Evolutionary conservation across 306 rosid species (phyloP).

Genomic region (Pachyrhizus erosus): DNA sequence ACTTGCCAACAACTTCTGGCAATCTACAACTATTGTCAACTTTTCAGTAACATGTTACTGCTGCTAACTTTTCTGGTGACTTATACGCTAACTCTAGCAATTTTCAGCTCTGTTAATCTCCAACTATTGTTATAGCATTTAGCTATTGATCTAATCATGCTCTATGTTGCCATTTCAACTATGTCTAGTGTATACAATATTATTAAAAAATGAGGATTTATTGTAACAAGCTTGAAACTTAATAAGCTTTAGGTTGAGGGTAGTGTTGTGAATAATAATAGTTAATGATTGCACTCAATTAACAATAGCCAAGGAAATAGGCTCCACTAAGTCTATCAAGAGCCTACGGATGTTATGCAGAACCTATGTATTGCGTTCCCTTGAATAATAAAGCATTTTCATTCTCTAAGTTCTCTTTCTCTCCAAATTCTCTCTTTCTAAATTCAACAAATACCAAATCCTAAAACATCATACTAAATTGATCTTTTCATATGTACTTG

Average conservation of each 20-base stretch:
- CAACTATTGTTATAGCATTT: too few species aligned
- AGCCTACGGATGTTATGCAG: neutral
- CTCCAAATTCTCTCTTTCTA: neutral
- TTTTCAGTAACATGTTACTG: neutral
- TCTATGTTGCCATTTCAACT: too few species aligned
- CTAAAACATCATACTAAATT: neutral
- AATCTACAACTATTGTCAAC: neutral
- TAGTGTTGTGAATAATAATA: too few species aligned
- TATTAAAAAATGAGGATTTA: too few species aligned
- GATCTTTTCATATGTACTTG: neutral
- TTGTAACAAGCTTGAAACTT: too few species aligned
- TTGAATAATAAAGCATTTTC: too few species aligned
- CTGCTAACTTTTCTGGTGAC: neutral
- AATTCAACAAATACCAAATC: neutral
- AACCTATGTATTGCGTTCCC: neutral
- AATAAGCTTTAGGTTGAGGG: neutral
- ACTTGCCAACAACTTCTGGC: neutral
- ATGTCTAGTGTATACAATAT: too few species aligned
- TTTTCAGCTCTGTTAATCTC: neutral
- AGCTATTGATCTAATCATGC: too few species aligned
- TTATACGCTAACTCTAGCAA: neutral
- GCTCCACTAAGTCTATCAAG: neutral
- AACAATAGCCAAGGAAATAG: neutral
- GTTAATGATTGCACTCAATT: neutral
- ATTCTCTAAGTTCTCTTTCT: neutral